Evolutionary conservation across 2,329 filamentous ascomycete species (phyloP), one percentile per base, ranked within the genome.

Genomic region (Aspergillus unguis): DNA sequence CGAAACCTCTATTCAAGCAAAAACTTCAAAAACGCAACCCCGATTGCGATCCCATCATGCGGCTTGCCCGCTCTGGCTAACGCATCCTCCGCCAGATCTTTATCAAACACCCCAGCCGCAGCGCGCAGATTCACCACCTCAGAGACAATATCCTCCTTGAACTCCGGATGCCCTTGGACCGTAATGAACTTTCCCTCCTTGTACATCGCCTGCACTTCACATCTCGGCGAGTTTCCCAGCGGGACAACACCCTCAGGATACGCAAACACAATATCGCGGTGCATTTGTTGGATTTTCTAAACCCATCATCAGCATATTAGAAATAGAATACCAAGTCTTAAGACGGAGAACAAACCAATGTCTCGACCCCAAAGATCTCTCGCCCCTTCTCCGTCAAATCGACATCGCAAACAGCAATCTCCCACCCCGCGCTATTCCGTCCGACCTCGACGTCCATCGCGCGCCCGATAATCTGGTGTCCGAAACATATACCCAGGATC

Each of bases 111-210:
- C 1, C 88, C 89, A 44, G 75, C 75, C 28, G 77, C 75, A 64
- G 87, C 82, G 52, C 91, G 80, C 54, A 80, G 73, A 55, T 80
- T 77, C 50, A 92, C 71, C 35, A 95, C 72, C 68, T 90, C 85
- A 17, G 74, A 76, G 62, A 91, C 82, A 58, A 95, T 91, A 11
- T 84, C 80, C 54, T 79, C 77, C 3, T 80, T 87, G 67, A 92
- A 94, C 70, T 96, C 91, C 0, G 90, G 91, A 69, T 95, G 90
- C 5, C 90, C 90, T 74, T 96, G 90, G 1, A 95, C 82, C 0
- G 88, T 85, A 55, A 95, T 85, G 55, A 88, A 76, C 33, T 80
- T 79, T 38, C 79, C 76, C 6, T 85, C 81, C 23, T 78, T 71
- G 66, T 94, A 88, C 81, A 95, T 90, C 56, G 85, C 87, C 70